Conservation (phyloP, 345 rosid species). For the Citrus sp. region DNA sequence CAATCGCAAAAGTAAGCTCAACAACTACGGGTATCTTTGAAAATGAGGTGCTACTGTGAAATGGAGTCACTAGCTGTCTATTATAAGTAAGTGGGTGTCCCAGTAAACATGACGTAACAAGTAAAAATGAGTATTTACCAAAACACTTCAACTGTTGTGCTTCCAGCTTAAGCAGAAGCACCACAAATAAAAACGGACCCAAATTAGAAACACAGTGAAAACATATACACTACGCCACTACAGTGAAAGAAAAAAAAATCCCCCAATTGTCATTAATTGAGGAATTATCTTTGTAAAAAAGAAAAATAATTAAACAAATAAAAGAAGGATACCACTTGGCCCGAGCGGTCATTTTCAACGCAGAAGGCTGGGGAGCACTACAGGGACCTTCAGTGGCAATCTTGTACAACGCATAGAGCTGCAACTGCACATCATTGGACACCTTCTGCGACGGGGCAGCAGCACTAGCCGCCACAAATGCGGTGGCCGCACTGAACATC, state of each 20-base stretch:
- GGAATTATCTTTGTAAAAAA: no score
- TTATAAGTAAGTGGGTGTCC: not conserved
- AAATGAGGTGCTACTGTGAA: not conserved
- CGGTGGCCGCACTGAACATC: conserved; percentile 80
- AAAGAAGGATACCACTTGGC: conserved; percentile 66
- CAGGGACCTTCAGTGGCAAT: conserved; percentile 93
- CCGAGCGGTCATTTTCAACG: conserved; percentile 89
- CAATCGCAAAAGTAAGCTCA: no score
- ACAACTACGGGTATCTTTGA: no score
- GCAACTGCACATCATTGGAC: conserved; percentile 59
- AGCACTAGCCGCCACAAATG: conserved; percentile 70
- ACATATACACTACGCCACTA: no score
- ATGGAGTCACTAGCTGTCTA: not conserved
- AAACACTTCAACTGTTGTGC: not conserved
- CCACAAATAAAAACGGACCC: not conserved
- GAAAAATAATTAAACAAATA: not conserved
- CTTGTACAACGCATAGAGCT: conserved; percentile 87
- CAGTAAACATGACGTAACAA: no score
- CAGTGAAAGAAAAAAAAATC: no score
- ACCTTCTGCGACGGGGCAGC: conserved; percentile 61
- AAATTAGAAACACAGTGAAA: not conserved
- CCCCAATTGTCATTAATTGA: no score
- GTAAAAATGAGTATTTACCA: not conserved
- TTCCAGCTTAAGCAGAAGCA: not conserved
- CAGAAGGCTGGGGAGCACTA: conserved; percentile 76